Evolutionary conservation across 495 filamentous ascomycete species (phyloP).

Genomic region (Aspergillus diversus): DNA sequence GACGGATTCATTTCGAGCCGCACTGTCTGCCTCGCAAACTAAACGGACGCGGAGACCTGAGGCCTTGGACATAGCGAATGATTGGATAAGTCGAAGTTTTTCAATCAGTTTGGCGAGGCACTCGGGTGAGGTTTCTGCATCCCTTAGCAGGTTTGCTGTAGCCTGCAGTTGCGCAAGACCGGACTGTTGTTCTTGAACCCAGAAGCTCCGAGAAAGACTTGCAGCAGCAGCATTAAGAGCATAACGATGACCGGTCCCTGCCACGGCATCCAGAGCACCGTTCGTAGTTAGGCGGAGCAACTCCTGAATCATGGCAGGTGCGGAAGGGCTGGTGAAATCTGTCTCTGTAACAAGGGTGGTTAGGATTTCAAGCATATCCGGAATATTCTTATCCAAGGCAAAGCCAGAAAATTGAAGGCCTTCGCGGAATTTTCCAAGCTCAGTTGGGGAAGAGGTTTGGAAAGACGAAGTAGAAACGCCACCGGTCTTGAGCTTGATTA

Average conservation of each 20-base stretch:
- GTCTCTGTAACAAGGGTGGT: constrained; percentile 81
- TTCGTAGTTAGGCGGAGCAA: constrained; percentile 82
- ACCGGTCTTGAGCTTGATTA: constrained; percentile 96
- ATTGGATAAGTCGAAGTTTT: constrained; percentile 87
- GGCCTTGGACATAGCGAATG: constrained; percentile 64
- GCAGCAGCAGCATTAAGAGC: constrained; percentile 83
- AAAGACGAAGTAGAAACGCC: constrained; percentile 81
- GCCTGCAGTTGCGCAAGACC: constrained; percentile 88
- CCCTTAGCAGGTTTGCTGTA: constrained; percentile 63
- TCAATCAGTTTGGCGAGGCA: constrained; percentile 73
- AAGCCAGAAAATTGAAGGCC: constrained; percentile 81
- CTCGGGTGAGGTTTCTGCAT: constrained; percentile 59
- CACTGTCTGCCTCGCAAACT: constrained; percentile 77
- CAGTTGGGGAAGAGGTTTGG: constrained; percentile 71
- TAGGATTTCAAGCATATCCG: constrained; percentile 86
- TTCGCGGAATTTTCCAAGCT: constrained; percentile 71
- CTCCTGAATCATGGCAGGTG: constrained; percentile 79
- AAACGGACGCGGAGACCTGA: constrained; percentile 74
- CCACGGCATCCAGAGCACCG: constrained; percentile 89
- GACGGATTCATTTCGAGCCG: constrained; percentile 69
- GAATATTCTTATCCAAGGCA: constrained; percentile 85
- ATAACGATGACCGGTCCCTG: constrained; percentile 82
- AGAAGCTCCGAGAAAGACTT: constrained; percentile 69
- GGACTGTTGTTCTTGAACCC: constrained; percentile 75
- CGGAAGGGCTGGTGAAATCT: constrained; percentile 80